Evolutionary conservation across 2,329 filamentous ascomycete species (phyloP).

Genomic region (Aspergillus brasiliensis): DNA sequence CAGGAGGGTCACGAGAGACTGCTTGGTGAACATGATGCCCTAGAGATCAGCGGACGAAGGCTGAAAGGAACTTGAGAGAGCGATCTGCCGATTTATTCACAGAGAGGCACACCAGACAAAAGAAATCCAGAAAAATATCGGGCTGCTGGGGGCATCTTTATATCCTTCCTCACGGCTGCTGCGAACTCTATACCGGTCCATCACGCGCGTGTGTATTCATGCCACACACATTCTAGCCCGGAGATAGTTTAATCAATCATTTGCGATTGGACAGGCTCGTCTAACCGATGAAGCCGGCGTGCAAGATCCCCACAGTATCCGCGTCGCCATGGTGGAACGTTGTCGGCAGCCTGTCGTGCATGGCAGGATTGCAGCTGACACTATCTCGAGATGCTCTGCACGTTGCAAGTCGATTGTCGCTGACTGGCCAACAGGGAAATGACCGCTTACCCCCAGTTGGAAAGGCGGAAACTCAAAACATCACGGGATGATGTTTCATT

Average conservation of each 20-base stretch:
- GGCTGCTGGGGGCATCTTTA: not conserved
- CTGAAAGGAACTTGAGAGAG: not conserved
- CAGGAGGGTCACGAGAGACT: conserved; percentile 24
- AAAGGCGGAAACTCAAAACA: not conserved
- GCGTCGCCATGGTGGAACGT: not conserved
- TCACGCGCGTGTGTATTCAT: not conserved
- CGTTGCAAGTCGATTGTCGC: conserved; percentile 15
- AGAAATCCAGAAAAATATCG: not conserved
- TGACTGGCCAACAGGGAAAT: conserved; percentile 16
- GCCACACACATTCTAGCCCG: not conserved
- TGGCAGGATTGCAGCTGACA: not conserved
- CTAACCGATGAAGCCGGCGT: not conserved
- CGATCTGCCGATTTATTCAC: not conserved
- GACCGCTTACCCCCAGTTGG: not conserved
- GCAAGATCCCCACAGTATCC: not conserved
- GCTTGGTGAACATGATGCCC: conserved; percentile 22
- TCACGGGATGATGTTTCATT: not conserved
- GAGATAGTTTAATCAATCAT: not conserved
- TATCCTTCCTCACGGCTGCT: not conserved
- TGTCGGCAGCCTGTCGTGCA: not conserved
- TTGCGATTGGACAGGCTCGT: conserved; percentile 10
- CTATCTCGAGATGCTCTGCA: conserved; percentile 6
- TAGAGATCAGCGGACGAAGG: not conserved
- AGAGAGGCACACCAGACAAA: not conserved
- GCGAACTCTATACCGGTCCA: not conserved